These are phyloP conservation scores for Hemisphaericaspora subhashii DNA, from an alignment of 1,139 yeast species.

Conservation along the genomic window DNA sequence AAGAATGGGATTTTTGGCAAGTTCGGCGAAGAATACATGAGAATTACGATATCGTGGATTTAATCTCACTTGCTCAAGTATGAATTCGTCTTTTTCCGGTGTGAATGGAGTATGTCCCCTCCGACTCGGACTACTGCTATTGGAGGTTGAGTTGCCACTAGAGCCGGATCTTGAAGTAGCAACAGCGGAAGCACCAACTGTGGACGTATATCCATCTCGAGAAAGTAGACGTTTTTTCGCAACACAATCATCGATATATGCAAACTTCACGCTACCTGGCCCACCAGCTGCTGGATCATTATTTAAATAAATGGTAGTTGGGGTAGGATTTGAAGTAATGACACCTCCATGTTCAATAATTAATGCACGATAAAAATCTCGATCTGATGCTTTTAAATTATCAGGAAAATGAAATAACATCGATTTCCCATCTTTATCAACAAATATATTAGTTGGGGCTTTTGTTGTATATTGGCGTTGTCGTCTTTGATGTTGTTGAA, in stretches of 20 bases:
- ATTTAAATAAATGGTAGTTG: constrained; percentile 4
- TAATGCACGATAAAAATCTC: constrained; percentile 20
- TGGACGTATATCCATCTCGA: constrained; percentile 3
- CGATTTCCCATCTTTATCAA: constrained; percentile 17
- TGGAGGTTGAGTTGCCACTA: neutral
- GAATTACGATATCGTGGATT: constrained; percentile 67
- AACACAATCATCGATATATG: constrained; percentile 25
- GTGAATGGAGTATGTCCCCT: constrained; percentile 37
- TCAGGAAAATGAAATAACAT: constrained; percentile 25
- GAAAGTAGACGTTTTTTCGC: constrained; percentile 10
- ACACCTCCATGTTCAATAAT: constrained; percentile 35
- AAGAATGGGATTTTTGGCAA: constrained; percentile 49
- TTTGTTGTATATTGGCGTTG: neutral
- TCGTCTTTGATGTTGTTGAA: constrained; percentile 4
- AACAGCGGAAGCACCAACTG: neutral
- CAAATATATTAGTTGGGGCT: constrained; percentile 5
- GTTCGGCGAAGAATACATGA: constrained; percentile 60
- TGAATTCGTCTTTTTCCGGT: constrained; percentile 59
- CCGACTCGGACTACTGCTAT: neutral
- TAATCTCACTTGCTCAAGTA: constrained; percentile 63
- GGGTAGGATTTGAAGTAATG: constrained; percentile 20
- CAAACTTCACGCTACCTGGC: constrained; percentile 13
- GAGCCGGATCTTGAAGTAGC: neutral
- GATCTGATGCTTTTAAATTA: constrained; percentile 18
- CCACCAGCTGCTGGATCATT: constrained; percentile 3